Conservation (phyloP, 1,284 basidiomycete genomes). For the Spongiforma sp. region DNA sequence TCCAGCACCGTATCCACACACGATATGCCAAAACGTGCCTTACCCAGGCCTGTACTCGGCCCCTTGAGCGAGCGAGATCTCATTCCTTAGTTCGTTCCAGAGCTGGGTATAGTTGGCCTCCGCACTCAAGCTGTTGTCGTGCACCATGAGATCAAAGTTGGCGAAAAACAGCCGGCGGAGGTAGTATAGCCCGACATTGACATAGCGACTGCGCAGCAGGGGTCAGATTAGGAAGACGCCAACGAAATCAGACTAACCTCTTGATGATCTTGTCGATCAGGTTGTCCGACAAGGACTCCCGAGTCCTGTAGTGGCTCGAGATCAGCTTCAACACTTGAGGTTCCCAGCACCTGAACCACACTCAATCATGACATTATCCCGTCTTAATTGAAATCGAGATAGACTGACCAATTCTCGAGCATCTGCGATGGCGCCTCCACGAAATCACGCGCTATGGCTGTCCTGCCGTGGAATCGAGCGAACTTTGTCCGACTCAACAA, state of each 20-base stretch:
- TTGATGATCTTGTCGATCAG: slow-evolving; percentile 77
- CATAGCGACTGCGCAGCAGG: slow-evolving; percentile 72
- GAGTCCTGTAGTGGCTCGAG: slow-evolving; percentile 73
- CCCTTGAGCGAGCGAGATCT: slow-evolving; percentile 70
- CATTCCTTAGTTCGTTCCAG: slow-evolving; percentile 74
- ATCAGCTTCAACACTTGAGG: slow-evolving; percentile 74
- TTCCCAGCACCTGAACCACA: slow-evolving; percentile 69
- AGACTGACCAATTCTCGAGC: slow-evolving; percentile 83
- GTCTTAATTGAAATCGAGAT: too few relatives aligned
- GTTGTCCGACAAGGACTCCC: slow-evolving; percentile 74
- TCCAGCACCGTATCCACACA: neutral
- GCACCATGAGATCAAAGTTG: slow-evolving; percentile 77
- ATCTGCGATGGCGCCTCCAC: slow-evolving; percentile 90
- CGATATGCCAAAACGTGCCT: slow-evolving; percentile 30
- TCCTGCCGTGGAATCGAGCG: slow-evolving; percentile 82
- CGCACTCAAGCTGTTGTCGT: slow-evolving; percentile 61
- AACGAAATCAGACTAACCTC: slow-evolving; percentile 52
- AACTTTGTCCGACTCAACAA: slow-evolving; percentile 76
- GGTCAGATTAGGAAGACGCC: too few relatives aligned
- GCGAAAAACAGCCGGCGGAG: slow-evolving; percentile 83
- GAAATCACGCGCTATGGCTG: slow-evolving; percentile 80
- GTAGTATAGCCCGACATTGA: slow-evolving; percentile 82
- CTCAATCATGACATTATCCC: neutral
- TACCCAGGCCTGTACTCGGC: slow-evolving; percentile 64
- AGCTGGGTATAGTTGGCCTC: slow-evolving; percentile 68